Base-by-base conservation (phyloP, 2,329 filamentous ascomycete species). In the Fusarium sp. region DNA sequence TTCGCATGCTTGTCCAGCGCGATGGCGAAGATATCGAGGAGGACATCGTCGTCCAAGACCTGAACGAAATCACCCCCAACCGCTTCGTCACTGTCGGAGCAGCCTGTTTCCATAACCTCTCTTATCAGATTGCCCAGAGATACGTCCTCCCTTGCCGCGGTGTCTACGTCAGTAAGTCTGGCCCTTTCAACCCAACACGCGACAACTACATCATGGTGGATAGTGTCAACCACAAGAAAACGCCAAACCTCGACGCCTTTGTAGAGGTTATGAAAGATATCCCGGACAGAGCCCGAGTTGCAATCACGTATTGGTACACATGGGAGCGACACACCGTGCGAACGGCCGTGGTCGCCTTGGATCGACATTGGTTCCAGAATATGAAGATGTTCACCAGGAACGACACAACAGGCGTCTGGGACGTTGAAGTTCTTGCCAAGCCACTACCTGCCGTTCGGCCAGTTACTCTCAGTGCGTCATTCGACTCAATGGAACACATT, bases 21-120 rank as follows among this genome's bases (percentile, higher is more conserved):
- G 95, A 95, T 51, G 95, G 96, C 23, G 84, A 95, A 76, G 91
- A 97, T 73, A 82, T 97, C 23, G 90, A 96, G 73, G 89, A 97
- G 11, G 90, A 96, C 55, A 86, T 97, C 50, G 81, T 88, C 30
- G 94, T 98, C 34, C 94, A 92, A 47, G 92, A 99, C 75, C 85
- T 99, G 56, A 94, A 98, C 80, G 87, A 86, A 45, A 98, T 99
- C 77, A 98, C 96, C 1, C 96, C 96, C 2, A 94, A 97, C 78
- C 91, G 94, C 58, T 99, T 98, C 75, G 91, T 98, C 45, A 93
- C 93, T 4, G 95, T 98, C 36, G 93, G 94, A 39, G 96, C 96
- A 21, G 95, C 90, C 15, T 94, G 93, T 55, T 98, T 99, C 82
- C 96, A 99, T 80, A 88, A 96, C 74, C 83, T 99, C 14, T 99